Evolutionary conservation across 2,329 filamentous ascomycete species (phyloP), one percentile per base, ranked within the genome.

Genomic region (Metarhizium brunneum): DNA sequence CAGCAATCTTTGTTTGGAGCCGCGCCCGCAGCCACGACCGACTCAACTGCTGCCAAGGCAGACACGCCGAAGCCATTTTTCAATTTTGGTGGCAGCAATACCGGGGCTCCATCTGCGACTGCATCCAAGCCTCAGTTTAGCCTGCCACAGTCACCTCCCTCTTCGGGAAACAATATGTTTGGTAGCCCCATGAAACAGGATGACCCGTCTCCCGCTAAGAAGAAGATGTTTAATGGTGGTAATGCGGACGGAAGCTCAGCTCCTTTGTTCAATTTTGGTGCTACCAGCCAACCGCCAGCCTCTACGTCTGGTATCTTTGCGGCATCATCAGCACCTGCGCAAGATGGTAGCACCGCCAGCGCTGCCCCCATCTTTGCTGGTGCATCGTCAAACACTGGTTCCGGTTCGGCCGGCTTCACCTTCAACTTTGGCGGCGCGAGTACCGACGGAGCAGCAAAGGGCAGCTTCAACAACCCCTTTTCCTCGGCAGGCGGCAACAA

Each of bases 111-210:
- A 25, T 20, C 60, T 63, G 49, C 58, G 63, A 14, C 60, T 5
- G 54, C 62, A 20, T 52, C 65, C 14, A 74, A 73, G 61, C 68
- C 73, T 14, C 58, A 73, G 14, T 76, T 76, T 54, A 68, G 67
- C 14, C 62, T 67, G 8, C 66, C 70, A 32, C 70, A 69, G 56
- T 71, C 72, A 32, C 66, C 68, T 5, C 57, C 68, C 5, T 54
- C 64, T 42, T 52, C 64, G 20, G 53, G 62, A 5, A 61, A 57
- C 54, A 62, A 68, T 20, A 56, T 71, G 57, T 77, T 79, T 60
- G 69, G 71, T 36, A 74, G 72, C 53, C 71, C 70, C 16, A 72
- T 77, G 63, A 75, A 76, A 59, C 71, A 78, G 56, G 71, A 75
- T 56, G 68, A 65, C 6, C 64, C 68, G 6, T 71, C 71, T 2